These are phyloP conservation scores for Osmanthus fragrans DNA, from an alignment of 257 asterid genomes.

Conservation along the genomic window DNA sequence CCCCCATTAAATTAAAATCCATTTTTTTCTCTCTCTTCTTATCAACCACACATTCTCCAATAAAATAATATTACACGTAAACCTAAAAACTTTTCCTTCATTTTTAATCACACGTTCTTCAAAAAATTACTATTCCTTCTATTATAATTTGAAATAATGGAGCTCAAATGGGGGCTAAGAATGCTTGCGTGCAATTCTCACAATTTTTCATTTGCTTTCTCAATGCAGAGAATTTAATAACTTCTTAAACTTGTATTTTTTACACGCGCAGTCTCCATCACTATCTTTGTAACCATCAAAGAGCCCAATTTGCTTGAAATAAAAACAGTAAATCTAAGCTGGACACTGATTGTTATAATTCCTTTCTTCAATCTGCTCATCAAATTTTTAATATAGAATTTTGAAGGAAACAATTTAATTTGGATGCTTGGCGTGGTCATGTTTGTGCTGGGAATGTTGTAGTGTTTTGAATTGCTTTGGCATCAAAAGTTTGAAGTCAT, in stretches of 20 bases:
- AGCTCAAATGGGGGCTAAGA: too few species aligned
- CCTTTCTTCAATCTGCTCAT: background rate
- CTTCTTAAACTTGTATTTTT: background rate
- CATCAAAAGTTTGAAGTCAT: conserved; percentile 8
- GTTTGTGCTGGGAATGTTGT: background rate
- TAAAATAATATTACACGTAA: too few species aligned
- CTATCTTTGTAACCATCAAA: background rate
- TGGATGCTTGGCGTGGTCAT: background rate
- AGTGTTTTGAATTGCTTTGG: background rate
- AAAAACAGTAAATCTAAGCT: background rate
- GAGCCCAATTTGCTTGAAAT: background rate
- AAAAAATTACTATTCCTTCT: too few species aligned
- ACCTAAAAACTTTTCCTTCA: too few species aligned
- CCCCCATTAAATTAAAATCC: too few species aligned
- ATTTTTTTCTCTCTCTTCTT: too few species aligned
- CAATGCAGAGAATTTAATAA: background rate
- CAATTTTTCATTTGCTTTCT: conserved; percentile 10
- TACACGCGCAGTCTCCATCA: background rate
- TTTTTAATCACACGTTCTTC: too few species aligned
- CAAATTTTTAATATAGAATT: too few species aligned
- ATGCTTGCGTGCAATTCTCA: conserved; percentile 1
- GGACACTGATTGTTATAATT: conserved; percentile 1
- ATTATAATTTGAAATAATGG: too few species aligned
- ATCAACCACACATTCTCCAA: too few species aligned
- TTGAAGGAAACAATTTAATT: background rate